A percentile compares a stretch with the other conserved stretches of the same genome.
phyloP scores from a whole-genome alignment of 2,329 filamentous ascomycete species.

The Trichothecium sympodiale region DNA sequence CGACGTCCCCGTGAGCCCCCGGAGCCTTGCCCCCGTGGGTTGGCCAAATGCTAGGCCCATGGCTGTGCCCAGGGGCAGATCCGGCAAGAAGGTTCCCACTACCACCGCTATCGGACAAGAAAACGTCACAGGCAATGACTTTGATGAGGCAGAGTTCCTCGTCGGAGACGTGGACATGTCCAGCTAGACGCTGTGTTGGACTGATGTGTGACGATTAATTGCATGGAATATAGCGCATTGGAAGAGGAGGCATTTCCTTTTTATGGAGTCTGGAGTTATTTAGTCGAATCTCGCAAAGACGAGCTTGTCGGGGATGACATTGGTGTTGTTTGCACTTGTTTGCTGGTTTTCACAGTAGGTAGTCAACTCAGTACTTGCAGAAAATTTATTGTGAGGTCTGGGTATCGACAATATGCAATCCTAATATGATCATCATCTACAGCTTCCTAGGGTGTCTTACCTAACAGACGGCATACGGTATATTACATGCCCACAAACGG shows the following conservation, averaged over 20 bases:
- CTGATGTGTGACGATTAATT: background rate
- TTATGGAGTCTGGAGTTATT: background rate
- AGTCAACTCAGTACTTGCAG: no score
- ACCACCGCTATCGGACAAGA: constrained; percentile 26
- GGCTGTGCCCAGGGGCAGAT: constrained; percentile 26
- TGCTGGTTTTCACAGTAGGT: no score
- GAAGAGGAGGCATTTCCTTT: background rate
- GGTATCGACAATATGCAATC: background rate
- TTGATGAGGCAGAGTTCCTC: constrained; percentile 59
- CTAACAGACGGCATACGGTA: background rate
- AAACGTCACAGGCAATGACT: constrained; percentile 42
- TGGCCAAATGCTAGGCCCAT: constrained; percentile 32
- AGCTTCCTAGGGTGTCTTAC: background rate
- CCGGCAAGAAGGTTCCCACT: constrained; percentile 7
- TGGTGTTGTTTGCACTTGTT: no score
- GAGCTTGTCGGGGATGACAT: no score
- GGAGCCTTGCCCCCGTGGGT: constrained; percentile 23
- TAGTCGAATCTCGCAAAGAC: no score
- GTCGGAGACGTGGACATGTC: constrained; percentile 26
- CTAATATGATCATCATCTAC: background rate
- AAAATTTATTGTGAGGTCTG: background rate
- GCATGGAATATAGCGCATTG: no score
- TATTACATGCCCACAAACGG: constrained; percentile 38
- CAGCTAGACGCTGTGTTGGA: constrained; percentile 1
- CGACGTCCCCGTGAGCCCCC: constrained; percentile 28